Conservation (phyloP, 768 basidiomycete species). For the Trametes villosa region DNA sequence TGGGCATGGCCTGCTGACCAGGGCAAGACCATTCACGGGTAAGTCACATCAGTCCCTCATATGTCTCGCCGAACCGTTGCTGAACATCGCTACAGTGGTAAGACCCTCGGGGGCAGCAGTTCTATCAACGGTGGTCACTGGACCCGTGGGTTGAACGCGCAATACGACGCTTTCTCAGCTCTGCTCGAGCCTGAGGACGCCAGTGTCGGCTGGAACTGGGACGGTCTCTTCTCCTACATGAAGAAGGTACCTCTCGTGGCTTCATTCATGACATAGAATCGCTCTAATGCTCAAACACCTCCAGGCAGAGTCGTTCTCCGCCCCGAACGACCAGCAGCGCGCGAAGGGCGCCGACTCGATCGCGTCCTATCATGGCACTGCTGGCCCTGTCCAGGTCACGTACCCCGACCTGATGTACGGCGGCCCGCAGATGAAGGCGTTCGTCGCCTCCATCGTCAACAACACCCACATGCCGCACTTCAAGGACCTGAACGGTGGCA, state of each 20-base stretch:
- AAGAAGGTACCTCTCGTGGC: constrained; percentile 26
- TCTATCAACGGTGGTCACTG: constrained; percentile 35
- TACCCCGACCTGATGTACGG: constrained; percentile 58
- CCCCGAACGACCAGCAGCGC: constrained; percentile 49
- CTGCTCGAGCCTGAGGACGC: constrained; percentile 30
- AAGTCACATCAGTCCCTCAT: constrained; percentile 5
- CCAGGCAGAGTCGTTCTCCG: constrained; percentile 52
- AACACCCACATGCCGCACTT: constrained; percentile 53
- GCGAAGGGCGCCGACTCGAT: constrained; percentile 49
- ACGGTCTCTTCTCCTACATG: constrained; percentile 37
- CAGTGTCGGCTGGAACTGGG: constrained; percentile 36
- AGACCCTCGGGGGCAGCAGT: constrained; percentile 44
- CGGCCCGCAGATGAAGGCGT: constrained; percentile 40
- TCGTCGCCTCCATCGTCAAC: constrained; percentile 50
- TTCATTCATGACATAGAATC: too few relatives aligned
- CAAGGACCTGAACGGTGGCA: constrained; percentile 59
- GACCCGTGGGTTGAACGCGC: constrained; percentile 33
- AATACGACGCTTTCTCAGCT: constrained; percentile 35
- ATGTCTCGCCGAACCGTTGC: not conserved
- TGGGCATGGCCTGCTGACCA: constrained; percentile 32
- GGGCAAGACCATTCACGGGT: constrained; percentile 38
- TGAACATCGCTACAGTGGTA: constrained; percentile 40
- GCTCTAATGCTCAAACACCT: too few relatives aligned
- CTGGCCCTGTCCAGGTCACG: constrained; percentile 59
- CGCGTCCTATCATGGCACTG: constrained; percentile 52